A percentile compares a stretch with the other conserved stretches of the same genome.
phyloP scores from a whole-genome alignment of 176 grass and related monocot species.

The Poa annua region DNA sequence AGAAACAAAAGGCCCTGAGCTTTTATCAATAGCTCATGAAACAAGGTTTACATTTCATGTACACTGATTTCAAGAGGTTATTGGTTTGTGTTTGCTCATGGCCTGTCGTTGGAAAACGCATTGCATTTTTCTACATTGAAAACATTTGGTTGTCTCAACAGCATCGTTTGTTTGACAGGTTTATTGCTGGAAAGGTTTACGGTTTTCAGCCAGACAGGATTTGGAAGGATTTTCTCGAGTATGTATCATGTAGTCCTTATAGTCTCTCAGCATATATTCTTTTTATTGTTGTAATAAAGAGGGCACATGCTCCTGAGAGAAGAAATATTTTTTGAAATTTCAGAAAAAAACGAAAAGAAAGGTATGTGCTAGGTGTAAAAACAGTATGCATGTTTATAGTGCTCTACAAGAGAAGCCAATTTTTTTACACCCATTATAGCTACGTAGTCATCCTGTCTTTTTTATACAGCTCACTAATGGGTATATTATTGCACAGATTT shows the following conservation, averaged over 20 bases:
- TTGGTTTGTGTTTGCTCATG: not conserved
- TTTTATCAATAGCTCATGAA: not conserved
- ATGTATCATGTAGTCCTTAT: slow-evolving; percentile 24
- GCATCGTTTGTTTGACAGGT: slow-evolving; percentile 57
- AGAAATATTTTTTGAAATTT: not conserved
- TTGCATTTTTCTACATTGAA: slow-evolving; percentile 20
- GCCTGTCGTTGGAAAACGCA: not conserved
- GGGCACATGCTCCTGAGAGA: not conserved
- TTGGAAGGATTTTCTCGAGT: slow-evolving; percentile 89
- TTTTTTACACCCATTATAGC: not conserved
- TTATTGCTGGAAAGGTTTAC: slow-evolving; percentile 95
- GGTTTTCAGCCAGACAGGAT: slow-evolving; percentile 87
- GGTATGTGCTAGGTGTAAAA: not conserved
- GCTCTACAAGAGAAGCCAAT: not conserved
- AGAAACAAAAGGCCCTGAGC: not conserved
- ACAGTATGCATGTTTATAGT: not conserved
- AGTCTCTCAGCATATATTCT: not conserved
- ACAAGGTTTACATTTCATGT: not conserved
- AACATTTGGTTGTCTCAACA: slow-evolving; percentile 30
- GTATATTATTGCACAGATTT: not conserved
- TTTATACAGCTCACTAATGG: not conserved
- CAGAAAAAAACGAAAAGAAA: not conserved
- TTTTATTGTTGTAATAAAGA: not conserved
- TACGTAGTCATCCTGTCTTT: not conserved
- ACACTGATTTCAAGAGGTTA: not conserved